Base-by-base conservation (phyloP, 2,329 filamentous ascomycete genomes). In the Exophiala aquamarina region DNA sequence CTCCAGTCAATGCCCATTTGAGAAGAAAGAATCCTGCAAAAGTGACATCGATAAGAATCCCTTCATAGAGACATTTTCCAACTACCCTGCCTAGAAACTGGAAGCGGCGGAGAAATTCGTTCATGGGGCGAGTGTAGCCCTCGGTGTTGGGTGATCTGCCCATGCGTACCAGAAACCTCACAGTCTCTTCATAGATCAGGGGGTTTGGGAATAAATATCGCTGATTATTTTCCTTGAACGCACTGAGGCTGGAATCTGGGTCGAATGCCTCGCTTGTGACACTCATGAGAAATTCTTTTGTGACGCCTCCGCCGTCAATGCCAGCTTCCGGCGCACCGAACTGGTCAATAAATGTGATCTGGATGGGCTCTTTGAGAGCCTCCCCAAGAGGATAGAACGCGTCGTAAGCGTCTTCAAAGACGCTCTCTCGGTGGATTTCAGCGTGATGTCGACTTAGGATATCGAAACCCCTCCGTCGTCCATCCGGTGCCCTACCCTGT, bases 21-120 rank as follows among this genome's bases (percentile, higher is more conserved):
- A 95, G 79, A 5, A 98, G 78, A 70, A 98, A 98, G 72, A 98
- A 98, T 0, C 88, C 85, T 1, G 92, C 91, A 72, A 98, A 98
- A 41, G 83, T 83, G 50, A 96, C 84, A 66, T 98, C 91, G 37
- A 97, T 84, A 3, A 98, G 77, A 35, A 98, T 97, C 1, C 91
- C 91, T 70, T 98, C 93, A 63, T 98, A 98, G 61, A 98, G 75
- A 68, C 93, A 98, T 66, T 98, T 98, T 9, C 93, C 93, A 19
- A 98, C 84, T 20, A 98, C 81, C 3, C 93, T 86, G 1, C 93
- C 93, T 0, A 97, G 74, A 57, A 98, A 98, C 62, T 97, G 91
- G 63, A 89, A 97, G 11, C 84, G 81, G 52, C 79, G 80, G 4
- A 93, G 72, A 13, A 93, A 67, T 20, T 83, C 77, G 3, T 70